Percentiles rank a stretch among this genome's conserved stretches.
Evolutionary conservation across 306 rosid genomes (phyloP).

Genomic region (Citrullus amarus): DNA sequence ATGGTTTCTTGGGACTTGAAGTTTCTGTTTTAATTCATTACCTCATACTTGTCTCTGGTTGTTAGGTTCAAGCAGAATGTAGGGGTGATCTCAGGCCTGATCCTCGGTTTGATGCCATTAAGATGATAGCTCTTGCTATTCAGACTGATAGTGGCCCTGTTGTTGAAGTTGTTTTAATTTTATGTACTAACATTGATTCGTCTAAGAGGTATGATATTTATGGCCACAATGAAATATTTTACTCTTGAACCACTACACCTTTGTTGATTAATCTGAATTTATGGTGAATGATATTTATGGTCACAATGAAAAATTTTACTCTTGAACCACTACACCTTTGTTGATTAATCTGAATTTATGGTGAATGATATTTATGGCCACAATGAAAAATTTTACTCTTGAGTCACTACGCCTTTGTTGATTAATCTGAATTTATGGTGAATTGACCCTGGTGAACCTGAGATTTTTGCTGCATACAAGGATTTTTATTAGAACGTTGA

Average conservation of each 20-base stretch:
- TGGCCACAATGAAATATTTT: background rate
- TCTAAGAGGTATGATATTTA: constrained; percentile 45
- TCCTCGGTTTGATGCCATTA: constrained; percentile 72
- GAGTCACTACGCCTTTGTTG: background rate
- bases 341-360: background rate
- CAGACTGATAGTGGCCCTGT: constrained; percentile 48
- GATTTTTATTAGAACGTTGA: no score
- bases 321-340: background rate
- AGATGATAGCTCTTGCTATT: constrained; percentile 50
- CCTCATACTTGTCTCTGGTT: constrained; percentile 9
- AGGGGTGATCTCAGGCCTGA: constrained; percentile 81
- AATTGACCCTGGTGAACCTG: background rate
- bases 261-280: background rate
- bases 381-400: background rate
- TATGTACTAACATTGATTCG: constrained; percentile 30
- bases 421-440: background rate
- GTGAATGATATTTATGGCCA: constrained; percentile 12
- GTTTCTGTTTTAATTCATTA: background rate
- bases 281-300: constrained; percentile 11
- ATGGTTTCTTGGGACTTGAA: background rate
- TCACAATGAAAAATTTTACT: background rate
- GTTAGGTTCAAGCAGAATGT: constrained; percentile 74
- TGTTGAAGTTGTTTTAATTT: constrained; percentile 54
- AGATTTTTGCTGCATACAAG: no score
- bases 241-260: background rate